These are phyloP conservation scores for Gossypium thurberi DNA, from an alignment of 345 rosid species.

Conservation along the genomic window DNA sequence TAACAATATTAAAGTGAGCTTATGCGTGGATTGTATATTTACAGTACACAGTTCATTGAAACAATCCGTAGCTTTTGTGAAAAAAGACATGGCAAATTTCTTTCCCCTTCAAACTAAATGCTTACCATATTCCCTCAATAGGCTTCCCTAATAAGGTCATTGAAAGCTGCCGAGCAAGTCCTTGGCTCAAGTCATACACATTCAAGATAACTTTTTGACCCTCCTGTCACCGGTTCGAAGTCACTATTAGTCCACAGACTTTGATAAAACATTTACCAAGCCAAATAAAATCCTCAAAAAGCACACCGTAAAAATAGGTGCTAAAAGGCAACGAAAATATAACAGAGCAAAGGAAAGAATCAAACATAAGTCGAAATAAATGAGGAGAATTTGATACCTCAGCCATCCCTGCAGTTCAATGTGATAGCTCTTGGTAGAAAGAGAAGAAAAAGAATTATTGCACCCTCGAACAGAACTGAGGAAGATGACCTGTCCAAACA, in stretches of 20 bases:
- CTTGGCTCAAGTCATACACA: constrained; percentile 89
- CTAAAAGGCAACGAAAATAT: background rate
- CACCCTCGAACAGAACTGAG: constrained; percentile 5
- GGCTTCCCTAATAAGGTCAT: constrained; percentile 66
- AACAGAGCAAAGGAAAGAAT: background rate
- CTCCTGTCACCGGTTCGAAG: constrained; percentile 46
- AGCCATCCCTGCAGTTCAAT: constrained; percentile 37
- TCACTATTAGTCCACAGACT: background rate
- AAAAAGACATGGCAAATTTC: no score
- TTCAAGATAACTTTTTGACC: constrained; percentile 63
- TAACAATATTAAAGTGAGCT: background rate
- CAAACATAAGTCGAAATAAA: background rate
- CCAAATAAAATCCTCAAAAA: background rate
- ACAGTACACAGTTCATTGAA: background rate
- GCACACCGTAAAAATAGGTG: background rate
- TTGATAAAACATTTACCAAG: background rate
- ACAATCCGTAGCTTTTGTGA: background rate
- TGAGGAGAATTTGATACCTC: constrained; percentile 40
- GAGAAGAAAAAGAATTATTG: background rate
- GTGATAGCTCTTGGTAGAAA: background rate
- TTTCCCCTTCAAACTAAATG: background rate
- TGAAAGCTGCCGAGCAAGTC: constrained; percentile 89
- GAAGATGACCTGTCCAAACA: constrained; percentile 8
- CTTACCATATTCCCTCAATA: constrained; percentile 91
- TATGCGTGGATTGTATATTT: background rate